Conservation (phyloP, 805 yeast genomes). For the Saccharomycopsis synnaedendra region DNA sequence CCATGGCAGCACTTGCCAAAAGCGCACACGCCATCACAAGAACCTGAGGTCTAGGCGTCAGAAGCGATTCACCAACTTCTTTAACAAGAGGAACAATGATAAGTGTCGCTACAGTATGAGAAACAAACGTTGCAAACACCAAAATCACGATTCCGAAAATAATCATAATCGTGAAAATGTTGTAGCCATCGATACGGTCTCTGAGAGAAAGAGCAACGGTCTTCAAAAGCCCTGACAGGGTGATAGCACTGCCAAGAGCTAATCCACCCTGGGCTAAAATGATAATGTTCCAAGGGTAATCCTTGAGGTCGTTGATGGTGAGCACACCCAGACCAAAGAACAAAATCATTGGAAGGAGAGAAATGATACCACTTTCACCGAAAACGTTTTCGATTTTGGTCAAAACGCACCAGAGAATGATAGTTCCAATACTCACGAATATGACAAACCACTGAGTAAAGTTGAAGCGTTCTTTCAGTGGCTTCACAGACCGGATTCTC, state of each 20-base stretch:
- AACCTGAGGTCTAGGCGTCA: conserved; percentile 73
- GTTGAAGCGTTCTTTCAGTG: conserved; percentile 47
- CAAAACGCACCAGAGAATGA: conserved; percentile 82
- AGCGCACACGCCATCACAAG: conserved; percentile 55
- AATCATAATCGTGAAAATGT: conserved; percentile 56
- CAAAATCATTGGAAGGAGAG: conserved; percentile 73
- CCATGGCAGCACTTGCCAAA: conserved; percentile 93
- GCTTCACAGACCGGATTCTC: conserved; percentile 6
- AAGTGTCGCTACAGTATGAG: conserved; percentile 96
- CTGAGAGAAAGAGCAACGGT: conserved; percentile 69
- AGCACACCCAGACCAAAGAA: conserved; percentile 86
- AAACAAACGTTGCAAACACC: conserved; percentile 85
- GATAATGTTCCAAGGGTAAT: conserved; percentile 93
- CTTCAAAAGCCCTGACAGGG: conserved; percentile 75
- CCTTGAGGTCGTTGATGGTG: conserved; percentile 83
- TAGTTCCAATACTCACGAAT: conserved; percentile 56
- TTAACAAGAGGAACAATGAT: conserved; percentile 84
- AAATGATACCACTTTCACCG: conserved; percentile 95
- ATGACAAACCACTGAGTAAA: conserved; percentile 66
- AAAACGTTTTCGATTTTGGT: conserved; percentile 57
- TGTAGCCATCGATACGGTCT: conserved; percentile 49
- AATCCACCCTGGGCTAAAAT: conserved; percentile 97
- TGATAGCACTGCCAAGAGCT: conserved; percentile 88
- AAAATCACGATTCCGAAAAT: conserved; percentile 75
- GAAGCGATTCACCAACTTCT: conserved; percentile 66